A percentile compares a stretch with the other conserved stretches of the same genome.
Conservation (phyloP, 2,329 filamentous ascomycete species). For the Fusarium falciforme region DNA sequence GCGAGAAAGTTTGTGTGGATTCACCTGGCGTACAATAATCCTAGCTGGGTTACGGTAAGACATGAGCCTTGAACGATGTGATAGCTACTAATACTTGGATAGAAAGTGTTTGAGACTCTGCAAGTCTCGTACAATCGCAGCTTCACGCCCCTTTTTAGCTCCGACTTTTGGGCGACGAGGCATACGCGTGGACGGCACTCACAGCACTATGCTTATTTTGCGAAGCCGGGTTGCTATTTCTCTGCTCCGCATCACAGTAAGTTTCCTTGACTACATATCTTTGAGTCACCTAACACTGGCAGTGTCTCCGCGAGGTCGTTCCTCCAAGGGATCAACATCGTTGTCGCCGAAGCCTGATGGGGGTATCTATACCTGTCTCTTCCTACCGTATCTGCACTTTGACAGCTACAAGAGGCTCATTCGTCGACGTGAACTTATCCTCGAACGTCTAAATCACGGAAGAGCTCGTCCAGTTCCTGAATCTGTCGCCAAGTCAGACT, state of each 20-base stretch:
- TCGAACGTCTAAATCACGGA: slow-evolving; percentile 63
- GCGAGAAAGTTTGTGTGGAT: slow-evolving; percentile 67
- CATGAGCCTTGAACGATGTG: neutral
- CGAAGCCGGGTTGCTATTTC: slow-evolving; percentile 61
- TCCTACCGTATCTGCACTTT: slow-evolving; percentile 72
- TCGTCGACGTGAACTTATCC: slow-evolving; percentile 65
- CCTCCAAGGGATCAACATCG: slow-evolving; percentile 42
- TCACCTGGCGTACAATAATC: slow-evolving; percentile 68
- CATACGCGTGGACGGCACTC: slow-evolving; percentile 61
- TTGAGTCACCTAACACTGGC: neutral
- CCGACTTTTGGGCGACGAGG: slow-evolving; percentile 61
- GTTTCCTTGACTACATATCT: neutral
- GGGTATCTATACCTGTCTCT: slow-evolving; percentile 60
- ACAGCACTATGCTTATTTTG: slow-evolving; percentile 62
- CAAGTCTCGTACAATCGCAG: slow-evolving; percentile 52
- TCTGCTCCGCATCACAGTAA: slow-evolving; percentile 53
- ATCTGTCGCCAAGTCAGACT: slow-evolving; percentile 64
- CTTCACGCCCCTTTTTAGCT: slow-evolving; percentile 54
- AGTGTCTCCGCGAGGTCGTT: slow-evolving; percentile 53
- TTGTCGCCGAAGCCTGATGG: slow-evolving; percentile 45
- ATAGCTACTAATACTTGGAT: slow-evolving; percentile 4
- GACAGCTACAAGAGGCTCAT: slow-evolving; percentile 71
- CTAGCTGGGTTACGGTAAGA: slow-evolving; percentile 67
- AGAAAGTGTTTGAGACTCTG: slow-evolving; percentile 59
- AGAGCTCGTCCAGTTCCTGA: slow-evolving; percentile 66